These are phyloP conservation scores for Colletotrichum brevisporum DNA, from an alignment of 2,329 filamentous ascomycete genomes.

Conservation along the genomic window DNA sequence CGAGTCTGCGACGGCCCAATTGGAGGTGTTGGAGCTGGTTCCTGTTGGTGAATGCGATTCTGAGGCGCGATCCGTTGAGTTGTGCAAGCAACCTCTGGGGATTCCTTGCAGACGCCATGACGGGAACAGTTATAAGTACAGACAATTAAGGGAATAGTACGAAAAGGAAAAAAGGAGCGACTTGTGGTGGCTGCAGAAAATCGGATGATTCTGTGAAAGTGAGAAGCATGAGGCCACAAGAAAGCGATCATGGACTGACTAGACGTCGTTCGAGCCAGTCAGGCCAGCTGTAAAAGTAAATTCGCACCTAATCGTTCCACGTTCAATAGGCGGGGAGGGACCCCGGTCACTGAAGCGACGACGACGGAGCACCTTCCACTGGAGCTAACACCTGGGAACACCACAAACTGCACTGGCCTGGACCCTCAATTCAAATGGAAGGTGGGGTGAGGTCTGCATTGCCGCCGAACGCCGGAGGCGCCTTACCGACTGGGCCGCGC, in stretches of 20 bases:
- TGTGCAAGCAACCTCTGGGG: constrained; percentile 38
- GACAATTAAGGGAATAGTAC: not conserved
- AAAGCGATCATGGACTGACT: constrained; percentile 38
- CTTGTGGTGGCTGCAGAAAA: constrained; percentile 24
- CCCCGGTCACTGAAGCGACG: constrained; percentile 30
- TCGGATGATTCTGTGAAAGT: constrained; percentile 36
- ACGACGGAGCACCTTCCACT: constrained; percentile 4
- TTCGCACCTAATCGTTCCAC: constrained; percentile 38
- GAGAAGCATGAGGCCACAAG: constrained; percentile 36
- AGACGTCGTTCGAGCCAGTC: constrained; percentile 38
- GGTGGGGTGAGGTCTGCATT: constrained; percentile 31
- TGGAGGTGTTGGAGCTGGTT: constrained; percentile 26
- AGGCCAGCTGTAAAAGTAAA: constrained; percentile 41
- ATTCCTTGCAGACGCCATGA: constrained; percentile 29
- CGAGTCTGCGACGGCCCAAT: constrained; percentile 38
- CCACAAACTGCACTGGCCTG: not conserved
- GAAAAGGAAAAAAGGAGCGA: constrained; percentile 25
- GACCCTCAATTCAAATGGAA: constrained; percentile 6
- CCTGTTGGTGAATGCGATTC: constrained; percentile 27
- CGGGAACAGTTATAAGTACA: constrained; percentile 28
- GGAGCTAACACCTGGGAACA: constrained; percentile 1
- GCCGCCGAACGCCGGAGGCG: constrained; percentile 36
- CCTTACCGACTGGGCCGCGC: constrained; percentile 11
- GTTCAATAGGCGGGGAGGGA: constrained; percentile 29
- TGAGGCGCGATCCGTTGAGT: constrained; percentile 24